Percentiles rank a stretch among this genome's conserved stretches.
These are phyloP conservation scores for Aphanomyces cochlioides DNA, from an alignment of 352 stramenopile genomes.

Conservation along the genomic window DNA sequence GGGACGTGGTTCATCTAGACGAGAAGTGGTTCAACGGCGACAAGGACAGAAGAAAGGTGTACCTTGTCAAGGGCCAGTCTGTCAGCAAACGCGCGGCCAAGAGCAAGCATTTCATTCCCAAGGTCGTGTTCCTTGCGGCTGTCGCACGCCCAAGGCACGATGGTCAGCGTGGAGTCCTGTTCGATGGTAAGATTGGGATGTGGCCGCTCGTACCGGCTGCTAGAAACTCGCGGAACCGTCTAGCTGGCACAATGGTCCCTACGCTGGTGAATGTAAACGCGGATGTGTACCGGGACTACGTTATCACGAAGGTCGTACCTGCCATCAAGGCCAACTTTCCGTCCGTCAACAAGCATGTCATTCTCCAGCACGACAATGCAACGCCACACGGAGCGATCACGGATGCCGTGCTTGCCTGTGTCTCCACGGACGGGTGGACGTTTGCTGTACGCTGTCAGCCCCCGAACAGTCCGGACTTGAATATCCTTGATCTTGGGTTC, in stretches of 20 bases:
- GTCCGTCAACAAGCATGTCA: neutral
- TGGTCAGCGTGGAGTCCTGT: neutral
- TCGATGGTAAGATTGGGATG: conserved; percentile 35
- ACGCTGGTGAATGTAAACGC: conserved; percentile 32
- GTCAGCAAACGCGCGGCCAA: neutral
- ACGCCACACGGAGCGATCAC: conserved; percentile 19
- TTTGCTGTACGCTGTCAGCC: conserved; percentile 33
- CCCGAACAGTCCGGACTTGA: conserved; percentile 35
- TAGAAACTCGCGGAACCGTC: conserved; percentile 28
- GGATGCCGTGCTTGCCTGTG: conserved; percentile 31
- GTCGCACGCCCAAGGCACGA: neutral
- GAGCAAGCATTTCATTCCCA: conserved; percentile 37
- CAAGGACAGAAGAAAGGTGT: conserved; percentile 14
- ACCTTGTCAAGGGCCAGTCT: conserved; percentile 27
- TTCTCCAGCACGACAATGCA: conserved; percentile 38
- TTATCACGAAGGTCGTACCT: conserved; percentile 32
- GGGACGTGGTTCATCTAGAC: neutral
- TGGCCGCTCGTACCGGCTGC: conserved; percentile 32
- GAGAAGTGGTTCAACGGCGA: neutral
- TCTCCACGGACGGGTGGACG: conserved; percentile 25
- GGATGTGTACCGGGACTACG: conserved; percentile 32
- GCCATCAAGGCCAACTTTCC: conserved; percentile 32
- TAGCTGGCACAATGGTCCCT: conserved; percentile 1
- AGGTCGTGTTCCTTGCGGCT: conserved; percentile 36
- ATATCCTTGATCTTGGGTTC: conserved; percentile 35